Conservation (phyloP, 805 yeast species). For the Candida maris region DNA sequence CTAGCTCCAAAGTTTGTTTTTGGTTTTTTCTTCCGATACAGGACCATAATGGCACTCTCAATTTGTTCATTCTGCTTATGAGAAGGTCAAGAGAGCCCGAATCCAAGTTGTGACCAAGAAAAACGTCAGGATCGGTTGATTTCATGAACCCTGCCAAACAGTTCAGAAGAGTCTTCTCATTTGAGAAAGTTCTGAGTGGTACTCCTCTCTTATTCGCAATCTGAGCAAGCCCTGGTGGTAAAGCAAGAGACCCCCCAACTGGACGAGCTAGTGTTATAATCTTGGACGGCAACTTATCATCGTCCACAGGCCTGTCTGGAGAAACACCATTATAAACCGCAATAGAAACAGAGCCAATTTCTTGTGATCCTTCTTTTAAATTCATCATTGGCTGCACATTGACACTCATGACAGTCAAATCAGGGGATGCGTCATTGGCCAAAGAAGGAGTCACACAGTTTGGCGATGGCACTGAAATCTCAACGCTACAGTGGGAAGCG, state of each 20-base stretch:
- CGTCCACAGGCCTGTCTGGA: slow-evolving; percentile 72
- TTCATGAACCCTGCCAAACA: slow-evolving; percentile 71
- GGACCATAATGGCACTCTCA: slow-evolving; percentile 73
- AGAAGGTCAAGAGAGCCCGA: slow-evolving; percentile 73
- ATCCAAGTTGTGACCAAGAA: slow-evolving; percentile 85
- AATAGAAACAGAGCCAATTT: slow-evolving; percentile 76
- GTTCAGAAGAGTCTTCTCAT: slow-evolving; percentile 69
- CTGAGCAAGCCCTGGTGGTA: slow-evolving; percentile 74
- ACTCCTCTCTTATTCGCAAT: slow-evolving; percentile 53
- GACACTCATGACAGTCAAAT: slow-evolving; percentile 67
- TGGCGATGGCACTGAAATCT: slow-evolving; percentile 56
- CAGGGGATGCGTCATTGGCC: slow-evolving; percentile 49
- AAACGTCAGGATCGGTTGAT: slow-evolving; percentile 83
- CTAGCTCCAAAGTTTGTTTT: slow-evolving; percentile 76
- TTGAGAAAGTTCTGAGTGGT: slow-evolving; percentile 56
- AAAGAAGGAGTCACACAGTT: slow-evolving; percentile 44
- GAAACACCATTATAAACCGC: slow-evolving; percentile 67
- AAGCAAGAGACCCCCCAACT: slow-evolving; percentile 50
- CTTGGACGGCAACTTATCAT: slow-evolving; percentile 55
- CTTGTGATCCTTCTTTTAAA: slow-evolving; percentile 71
- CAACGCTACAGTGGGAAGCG: slow-evolving; percentile 79
- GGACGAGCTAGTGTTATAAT: slow-evolving; percentile 79
- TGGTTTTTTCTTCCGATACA: slow-evolving; percentile 79
- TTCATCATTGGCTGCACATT: slow-evolving; percentile 81
- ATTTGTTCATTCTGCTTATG: slow-evolving; percentile 74